Percentiles rank a stretch among this genome's conserved stretches.
Conservation (phyloP, 2,329 filamentous ascomycete species). For the Paraconiothyrium sp. region DNA sequence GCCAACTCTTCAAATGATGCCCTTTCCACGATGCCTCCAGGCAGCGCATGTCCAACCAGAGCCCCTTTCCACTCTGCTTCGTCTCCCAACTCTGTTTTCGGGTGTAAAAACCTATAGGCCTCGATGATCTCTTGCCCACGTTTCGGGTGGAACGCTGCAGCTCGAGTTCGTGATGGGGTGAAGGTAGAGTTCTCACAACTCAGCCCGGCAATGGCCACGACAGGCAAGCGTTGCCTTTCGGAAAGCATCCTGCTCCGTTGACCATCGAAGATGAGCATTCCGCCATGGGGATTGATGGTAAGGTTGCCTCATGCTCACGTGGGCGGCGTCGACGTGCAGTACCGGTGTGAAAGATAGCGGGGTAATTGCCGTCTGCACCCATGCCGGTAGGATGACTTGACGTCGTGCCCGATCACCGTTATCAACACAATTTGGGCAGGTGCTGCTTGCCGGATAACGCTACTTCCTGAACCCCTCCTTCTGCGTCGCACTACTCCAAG, state of each 20-base stretch:
- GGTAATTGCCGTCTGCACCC: background rate
- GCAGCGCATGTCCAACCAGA: slow-evolving; percentile 13
- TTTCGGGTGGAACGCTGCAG: slow-evolving; percentile 11
- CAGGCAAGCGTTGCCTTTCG: background rate
- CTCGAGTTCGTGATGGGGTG: slow-evolving; percentile 10
- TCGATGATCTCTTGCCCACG: slow-evolving; percentile 7
- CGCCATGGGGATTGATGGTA: background rate
- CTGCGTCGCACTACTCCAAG: background rate
- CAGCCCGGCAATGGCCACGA: slow-evolving; percentile 11
- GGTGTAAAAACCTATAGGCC: background rate
- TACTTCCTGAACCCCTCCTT: background rate
- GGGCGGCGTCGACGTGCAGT: background rate
- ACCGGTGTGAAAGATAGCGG: background rate
- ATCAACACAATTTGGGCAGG: slow-evolving; percentile 6
- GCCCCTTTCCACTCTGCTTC: slow-evolving; percentile 6
- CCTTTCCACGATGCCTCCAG: slow-evolving; percentile 15
- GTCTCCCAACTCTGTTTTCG: background rate
- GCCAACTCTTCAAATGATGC: slow-evolving; percentile 8
- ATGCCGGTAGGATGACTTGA: background rate
- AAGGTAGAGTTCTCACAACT: slow-evolving; percentile 14
- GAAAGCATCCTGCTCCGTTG: background rate
- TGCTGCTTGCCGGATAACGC: background rate
- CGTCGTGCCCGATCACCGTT: background rate
- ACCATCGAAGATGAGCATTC: background rate
- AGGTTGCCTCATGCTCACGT: background rate